phyloP scores from a whole-genome alignment of 1,284 basidiomycete species.

The Tilletia horrida region DNA sequence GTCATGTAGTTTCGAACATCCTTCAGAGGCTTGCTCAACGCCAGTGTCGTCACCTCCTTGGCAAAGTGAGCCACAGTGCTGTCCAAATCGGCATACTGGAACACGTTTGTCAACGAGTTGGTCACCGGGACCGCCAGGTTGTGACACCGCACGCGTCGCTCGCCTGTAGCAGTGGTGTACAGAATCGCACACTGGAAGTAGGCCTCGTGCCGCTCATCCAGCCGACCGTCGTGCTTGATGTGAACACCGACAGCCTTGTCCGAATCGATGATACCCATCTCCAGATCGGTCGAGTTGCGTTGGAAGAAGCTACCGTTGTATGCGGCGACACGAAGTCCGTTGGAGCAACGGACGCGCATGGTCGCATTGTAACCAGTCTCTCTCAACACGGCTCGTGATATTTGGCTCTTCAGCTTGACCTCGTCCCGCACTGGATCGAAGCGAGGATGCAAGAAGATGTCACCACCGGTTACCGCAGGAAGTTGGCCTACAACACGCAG shows the following conservation, averaged over 20 bases:
- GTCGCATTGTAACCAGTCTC: constrained; percentile 78
- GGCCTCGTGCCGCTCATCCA: constrained; percentile 74
- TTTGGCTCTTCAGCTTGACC: constrained; percentile 67
- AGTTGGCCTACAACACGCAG: constrained; percentile 57
- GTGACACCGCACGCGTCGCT: constrained; percentile 77
- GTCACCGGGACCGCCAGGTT: constrained; percentile 81
- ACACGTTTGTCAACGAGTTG: constrained; percentile 82
- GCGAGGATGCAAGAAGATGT: constrained; percentile 85
- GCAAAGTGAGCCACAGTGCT: constrained; percentile 71
- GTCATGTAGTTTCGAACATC: constrained; percentile 80
- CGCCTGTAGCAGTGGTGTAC: constrained; percentile 76
- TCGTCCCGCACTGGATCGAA: constrained; percentile 74
- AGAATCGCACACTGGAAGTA: constrained; percentile 86
- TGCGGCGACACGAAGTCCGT: constrained; percentile 70
- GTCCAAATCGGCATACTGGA: constrained; percentile 88
- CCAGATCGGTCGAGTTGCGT: constrained; percentile 71
- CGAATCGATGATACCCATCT: constrained; percentile 75
- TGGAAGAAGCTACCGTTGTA: constrained; percentile 81
- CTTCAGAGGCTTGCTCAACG: constrained; percentile 68
- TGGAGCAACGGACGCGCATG: constrained; percentile 79
- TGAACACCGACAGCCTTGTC: constrained; percentile 73
- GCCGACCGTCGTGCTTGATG: constrained; percentile 64
- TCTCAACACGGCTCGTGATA: constrained; percentile 69
- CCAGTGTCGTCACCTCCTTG: constrained; percentile 71
- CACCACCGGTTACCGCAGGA: constrained; percentile 79